Base-by-base conservation (phyloP, 2,329 filamentous ascomycete genomes). In the Fusarium incarnatum region DNA sequence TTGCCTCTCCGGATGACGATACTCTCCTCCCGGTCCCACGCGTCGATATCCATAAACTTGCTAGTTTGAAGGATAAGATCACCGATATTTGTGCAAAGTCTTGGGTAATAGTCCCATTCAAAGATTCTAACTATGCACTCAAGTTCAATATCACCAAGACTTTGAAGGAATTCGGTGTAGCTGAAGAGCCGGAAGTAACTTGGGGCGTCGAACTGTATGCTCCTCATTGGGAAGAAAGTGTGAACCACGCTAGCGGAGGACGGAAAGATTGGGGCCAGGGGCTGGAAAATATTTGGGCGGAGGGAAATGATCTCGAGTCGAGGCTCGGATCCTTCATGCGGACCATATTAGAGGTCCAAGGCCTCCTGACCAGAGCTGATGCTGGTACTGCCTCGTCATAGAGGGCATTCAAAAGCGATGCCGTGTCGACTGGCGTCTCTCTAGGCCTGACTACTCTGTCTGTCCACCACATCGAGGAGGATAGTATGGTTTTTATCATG, bases 191-290 rank as follows among this genome's bases (percentile, higher is more conserved):
- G 12, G 66, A 76, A 12, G 58, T 70, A 11, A 77, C 70, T 44
- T 80, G 77, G 76, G 74, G 74, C 2, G 58, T 81, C 22, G 76
- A 79, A 34, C 52, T 81, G 18, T 78, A 77, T 62, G 79, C 76
- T 16, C 62, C 67, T 46, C 75, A 80, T 47, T 82, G 80, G 80
- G 79, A 80, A n/a, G 79, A 79, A 49, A 76, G 72, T 40, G 71
- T 80, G 34, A 80, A 80, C 48, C 65, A 76, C 45, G 56, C 66
- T 23, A 75, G 58, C 16, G 60, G 67, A 18, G 71, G 67, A 16
- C 73, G 72, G 15, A 79, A 75, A 50, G 74, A 79, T 28, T 80
- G 77, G 76, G 79, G 78, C 12, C 55, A 71, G 22, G 68, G 62
- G 18, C 67, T 80, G 41, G 67, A 65, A 28, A 63, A 76, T 46